Evolutionary conservation across 2,329 filamentous ascomycete genomes (phyloP).

Genomic region (Aspergillus vadensis): DNA sequence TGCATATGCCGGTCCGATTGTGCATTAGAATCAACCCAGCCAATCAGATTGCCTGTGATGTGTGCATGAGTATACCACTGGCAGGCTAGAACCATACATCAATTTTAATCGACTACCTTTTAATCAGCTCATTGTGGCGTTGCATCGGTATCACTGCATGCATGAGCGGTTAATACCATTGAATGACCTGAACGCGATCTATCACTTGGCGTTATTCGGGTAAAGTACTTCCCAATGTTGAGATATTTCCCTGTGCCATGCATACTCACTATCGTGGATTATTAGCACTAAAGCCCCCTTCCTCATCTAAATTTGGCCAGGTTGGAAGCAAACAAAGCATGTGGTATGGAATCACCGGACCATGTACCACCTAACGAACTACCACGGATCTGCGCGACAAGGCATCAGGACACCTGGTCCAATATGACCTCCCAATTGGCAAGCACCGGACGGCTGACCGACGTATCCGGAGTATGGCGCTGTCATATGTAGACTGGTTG

Average conservation of each 20-base stretch:
- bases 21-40: background rate
- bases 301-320: background rate
- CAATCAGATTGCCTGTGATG: background rate
- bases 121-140: background rate
- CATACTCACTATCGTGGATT: background rate
- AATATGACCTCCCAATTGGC: background rate
- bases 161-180: background rate
- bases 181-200: background rate
- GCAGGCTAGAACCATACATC: background rate
- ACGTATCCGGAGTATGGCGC: background rate
- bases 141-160: background rate
- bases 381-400: background rate
- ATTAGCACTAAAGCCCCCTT: background rate
- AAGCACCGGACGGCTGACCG: background rate
- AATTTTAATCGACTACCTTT: background rate
- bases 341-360: background rate
- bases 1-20: background rate
- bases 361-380: background rate
- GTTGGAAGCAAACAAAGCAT: background rate
- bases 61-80: background rate
- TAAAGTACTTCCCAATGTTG: background rate
- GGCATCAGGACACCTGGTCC: background rate
- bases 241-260: background rate
- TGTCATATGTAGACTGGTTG: background rate
- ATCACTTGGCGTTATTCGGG: background rate